Base-by-base conservation (phyloP, 2,329 filamentous ascomycete genomes). In the Teratosphaeriaceae sp. region DNA sequence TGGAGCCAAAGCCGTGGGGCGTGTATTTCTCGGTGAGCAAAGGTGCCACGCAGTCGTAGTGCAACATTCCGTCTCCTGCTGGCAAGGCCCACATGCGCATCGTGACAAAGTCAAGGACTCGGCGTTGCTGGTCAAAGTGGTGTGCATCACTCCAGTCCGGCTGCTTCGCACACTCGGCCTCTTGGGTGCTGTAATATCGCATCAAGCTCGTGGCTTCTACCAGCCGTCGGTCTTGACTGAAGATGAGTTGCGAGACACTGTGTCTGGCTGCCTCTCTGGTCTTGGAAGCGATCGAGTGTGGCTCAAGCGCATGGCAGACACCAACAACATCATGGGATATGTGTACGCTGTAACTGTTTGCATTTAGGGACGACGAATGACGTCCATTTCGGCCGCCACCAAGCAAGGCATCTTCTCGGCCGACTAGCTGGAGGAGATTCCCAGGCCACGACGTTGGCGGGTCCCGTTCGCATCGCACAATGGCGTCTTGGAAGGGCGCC, bases 1-100 rank as follows among this genome's bases (percentile, higher is more conserved):
- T 88, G 26, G 95, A 75, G 50, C 89, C 95, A 67, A 98, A 98
- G 0, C 89, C 90, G 38, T 85, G 79, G 34, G 96, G 84, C 12
- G 84, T 82, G 54, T 94, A 88, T 58, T 89, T 94, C 61, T 98
- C 92, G 0, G 92, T 98, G 39, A 97, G 72, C 13, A 98, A 71
- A 9, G 94, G 94, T 45, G 85, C 84, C 26, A 89, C 84, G 42
- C 90, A 80, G 53, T 87, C 86, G 64, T 87, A 98, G 61, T 90
- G 86, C 43, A 97, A 72, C 65, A 98, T 80, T 2, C 84, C 89
- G 48, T 89, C 82, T 1, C 94, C 94, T 5, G 87, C 78, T 1
- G 92, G 87, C 41, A 96, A 84, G 1, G 92, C 89, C 45, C 97
- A 74, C 12, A 90, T 97, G 45, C 92, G 81, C 35, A 85, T 79